Evolutionary conservation across 2,329 filamentous ascomycete species (phyloP).

Genomic region (Sphaerulina musiva): DNA sequence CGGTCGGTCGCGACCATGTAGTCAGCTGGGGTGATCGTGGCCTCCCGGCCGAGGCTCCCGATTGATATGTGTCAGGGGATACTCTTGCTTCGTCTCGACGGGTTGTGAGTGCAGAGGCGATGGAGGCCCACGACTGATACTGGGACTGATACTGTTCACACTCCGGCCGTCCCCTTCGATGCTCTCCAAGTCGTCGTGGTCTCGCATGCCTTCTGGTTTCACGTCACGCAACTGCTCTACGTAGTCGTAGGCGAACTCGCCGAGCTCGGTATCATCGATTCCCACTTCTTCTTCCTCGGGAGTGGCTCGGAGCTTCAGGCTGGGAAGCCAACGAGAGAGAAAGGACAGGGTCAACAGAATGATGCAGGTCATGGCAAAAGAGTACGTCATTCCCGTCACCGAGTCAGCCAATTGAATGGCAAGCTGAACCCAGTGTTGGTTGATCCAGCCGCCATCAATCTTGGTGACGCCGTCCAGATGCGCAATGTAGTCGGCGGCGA

Average conservation of each 20-base stretch:
- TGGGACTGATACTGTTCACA: background rate
- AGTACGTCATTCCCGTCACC: conserved; percentile 67
- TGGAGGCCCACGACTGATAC: conserved; percentile 4
- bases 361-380: conserved; percentile 67
- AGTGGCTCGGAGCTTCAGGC: conserved; percentile 63
- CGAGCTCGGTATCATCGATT: conserved; percentile 81
- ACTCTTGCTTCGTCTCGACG: conserved; percentile 8
- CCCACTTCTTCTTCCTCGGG: conserved; percentile 77
- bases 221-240: conserved; percentile 75
- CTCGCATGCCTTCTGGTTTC: conserved; percentile 23
- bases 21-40: conserved; percentile 1
- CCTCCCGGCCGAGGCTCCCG: background rate
- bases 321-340: conserved; percentile 70
- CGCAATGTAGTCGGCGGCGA: conserved; percentile 78
- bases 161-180: conserved; percentile 5
- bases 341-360: conserved; percentile 58
- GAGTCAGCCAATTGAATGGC: conserved; percentile 81
- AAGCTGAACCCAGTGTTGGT: conserved; percentile 76
- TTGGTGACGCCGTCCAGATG: conserved; percentile 63
- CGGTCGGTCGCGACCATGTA: conserved; percentile 2
- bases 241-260: conserved; percentile 93
- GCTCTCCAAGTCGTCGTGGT: background rate
- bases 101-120: conserved; percentile 2
- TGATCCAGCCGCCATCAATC: conserved; percentile 74
- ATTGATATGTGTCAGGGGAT: conserved; percentile 9